A percentile compares a stretch with the other conserved stretches of the same genome.
These are phyloP conservation scores for Ephemerocybe angulata DNA, from an alignment of 768 basidiomycete genomes.

Conservation along the genomic window DNA sequence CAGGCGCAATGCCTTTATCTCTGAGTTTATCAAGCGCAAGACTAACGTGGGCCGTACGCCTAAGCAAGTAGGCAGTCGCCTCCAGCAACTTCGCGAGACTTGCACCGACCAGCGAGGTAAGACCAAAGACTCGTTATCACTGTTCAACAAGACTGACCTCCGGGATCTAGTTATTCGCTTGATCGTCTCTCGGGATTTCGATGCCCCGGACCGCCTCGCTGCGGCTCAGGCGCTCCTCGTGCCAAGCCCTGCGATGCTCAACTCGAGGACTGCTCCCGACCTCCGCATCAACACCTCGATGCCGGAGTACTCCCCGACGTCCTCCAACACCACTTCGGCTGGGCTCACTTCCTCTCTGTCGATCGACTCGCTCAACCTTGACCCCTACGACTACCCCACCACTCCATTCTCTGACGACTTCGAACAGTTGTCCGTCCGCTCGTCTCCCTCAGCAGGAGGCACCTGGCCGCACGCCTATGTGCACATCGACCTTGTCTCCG, in stretches of 20 bases:
- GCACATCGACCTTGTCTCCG: conserved; percentile 12
- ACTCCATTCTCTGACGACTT: conserved; percentile 8
- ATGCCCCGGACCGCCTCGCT: conserved; percentile 9
- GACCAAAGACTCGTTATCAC: conserved; percentile 19
- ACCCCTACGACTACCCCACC: conserved; percentile 6
- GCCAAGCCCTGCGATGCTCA: not conserved
- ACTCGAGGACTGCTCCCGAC: conserved; percentile 2
- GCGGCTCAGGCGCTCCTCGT: not conserved
- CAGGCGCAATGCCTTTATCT: conserved; percentile 63
- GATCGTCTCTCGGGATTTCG: conserved; percentile 12
- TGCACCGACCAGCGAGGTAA: conserved; percentile 52
- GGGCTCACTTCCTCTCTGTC: conserved; percentile 4
- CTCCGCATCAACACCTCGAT: conserved; percentile 8
- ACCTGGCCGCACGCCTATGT: conserved; percentile 12
- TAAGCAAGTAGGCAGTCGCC: conserved; percentile 67
- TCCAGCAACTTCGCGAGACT: conserved; percentile 66
- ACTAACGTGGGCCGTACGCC: conserved; percentile 58
- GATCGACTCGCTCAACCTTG: conserved; percentile 6
- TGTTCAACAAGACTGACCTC: not conserved
- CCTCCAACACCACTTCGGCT: not conserved
- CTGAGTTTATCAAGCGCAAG: conserved; percentile 53
- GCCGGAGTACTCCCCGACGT: not conserved
- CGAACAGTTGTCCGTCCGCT: not conserved
- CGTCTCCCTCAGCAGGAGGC: not conserved
- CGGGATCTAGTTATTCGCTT: conserved; percentile 14